Evolutionary conservation across 257 asterid genomes (phyloP).

Genomic region (Cinchona pubescens): DNA sequence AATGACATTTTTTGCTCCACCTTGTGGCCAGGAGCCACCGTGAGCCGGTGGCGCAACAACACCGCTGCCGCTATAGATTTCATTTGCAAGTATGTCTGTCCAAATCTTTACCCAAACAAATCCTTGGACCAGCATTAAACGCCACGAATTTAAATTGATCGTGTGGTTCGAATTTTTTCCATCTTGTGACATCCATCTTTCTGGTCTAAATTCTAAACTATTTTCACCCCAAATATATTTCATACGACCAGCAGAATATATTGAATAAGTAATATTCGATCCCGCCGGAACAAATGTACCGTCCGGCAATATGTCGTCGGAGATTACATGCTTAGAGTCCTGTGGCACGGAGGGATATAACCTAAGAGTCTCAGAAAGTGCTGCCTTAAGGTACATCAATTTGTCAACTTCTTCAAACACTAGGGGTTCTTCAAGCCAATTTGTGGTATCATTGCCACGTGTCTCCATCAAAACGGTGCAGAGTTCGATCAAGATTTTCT

Average conservation of each 20-base stretch:
- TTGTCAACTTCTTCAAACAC: slow-evolving; percentile 61
- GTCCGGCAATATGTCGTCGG: slow-evolving; percentile 54
- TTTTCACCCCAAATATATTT: slow-evolving; percentile 62
- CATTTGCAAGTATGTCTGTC: slow-evolving; percentile 64
- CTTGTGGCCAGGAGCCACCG: slow-evolving; percentile 46
- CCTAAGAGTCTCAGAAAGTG: slow-evolving; percentile 56
- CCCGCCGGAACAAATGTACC: slow-evolving; percentile 65
- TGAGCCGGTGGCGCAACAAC: slow-evolving; percentile 48
- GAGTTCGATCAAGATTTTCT: slow-evolving; percentile 43
- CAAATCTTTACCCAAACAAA: slow-evolving; percentile 55
- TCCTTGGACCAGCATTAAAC: slow-evolving; percentile 59
- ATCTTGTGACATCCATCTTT: slow-evolving; percentile 56
- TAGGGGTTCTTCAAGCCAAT: slow-evolving; percentile 49
- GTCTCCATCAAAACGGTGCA: slow-evolving; percentile 35
- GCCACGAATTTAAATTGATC: slow-evolving; percentile 50
- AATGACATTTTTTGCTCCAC: slow-evolving; percentile 65
- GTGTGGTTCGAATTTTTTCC: slow-evolving; percentile 34
- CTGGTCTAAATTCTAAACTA: slow-evolving; percentile 54
- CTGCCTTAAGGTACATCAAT: slow-evolving; percentile 56
- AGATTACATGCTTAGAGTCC: slow-evolving; percentile 56
- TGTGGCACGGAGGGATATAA: slow-evolving; percentile 68
- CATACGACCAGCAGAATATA: slow-evolving; percentile 60
- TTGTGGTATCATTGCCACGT: slow-evolving; percentile 39
- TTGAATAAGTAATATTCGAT: slow-evolving; percentile 56
- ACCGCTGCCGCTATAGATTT: slow-evolving; percentile 57